phyloP scores from a whole-genome alignment of 257 asterid species.

The Przewalskia tangutica region DNA sequence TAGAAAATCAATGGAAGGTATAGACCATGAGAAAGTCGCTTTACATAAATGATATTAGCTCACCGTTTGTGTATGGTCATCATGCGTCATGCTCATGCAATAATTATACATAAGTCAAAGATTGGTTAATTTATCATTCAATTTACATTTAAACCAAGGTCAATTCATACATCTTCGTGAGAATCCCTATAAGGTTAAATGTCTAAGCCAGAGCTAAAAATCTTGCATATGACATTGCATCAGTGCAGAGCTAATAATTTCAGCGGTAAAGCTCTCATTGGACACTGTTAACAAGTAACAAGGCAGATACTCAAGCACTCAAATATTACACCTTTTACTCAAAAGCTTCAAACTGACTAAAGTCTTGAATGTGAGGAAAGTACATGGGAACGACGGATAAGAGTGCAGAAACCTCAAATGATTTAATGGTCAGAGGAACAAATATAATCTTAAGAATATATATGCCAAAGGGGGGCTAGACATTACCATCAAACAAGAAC shows the following conservation, averaged over 20 bases:
- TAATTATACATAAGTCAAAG: neutral
- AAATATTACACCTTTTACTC: neutral
- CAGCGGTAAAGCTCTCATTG: neutral
- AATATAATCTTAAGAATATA: neutral
- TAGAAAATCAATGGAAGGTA: neutral
- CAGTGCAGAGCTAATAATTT: neutral
- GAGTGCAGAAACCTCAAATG: neutral
- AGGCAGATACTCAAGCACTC: neutral
- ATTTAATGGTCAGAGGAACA: neutral
- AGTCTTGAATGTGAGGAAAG: neutral
- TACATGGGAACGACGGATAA: neutral
- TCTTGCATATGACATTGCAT: neutral
- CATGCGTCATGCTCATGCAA: neutral
- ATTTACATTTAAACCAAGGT: neutral
- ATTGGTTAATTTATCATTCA: neutral
- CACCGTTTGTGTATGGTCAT: neutral
- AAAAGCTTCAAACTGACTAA: neutral
- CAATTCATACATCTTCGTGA: neutral
- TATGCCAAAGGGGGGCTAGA: neutral
- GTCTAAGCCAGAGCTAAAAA: neutral
- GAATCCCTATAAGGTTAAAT: neutral
- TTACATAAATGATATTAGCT: neutral
- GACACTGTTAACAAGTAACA: neutral
- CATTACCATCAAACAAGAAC: neutral
- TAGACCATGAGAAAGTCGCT: neutral